Evolutionary conservation across 805 yeast species (phyloP).

Genomic region (Schizosaccharomyces lindneri): DNA sequence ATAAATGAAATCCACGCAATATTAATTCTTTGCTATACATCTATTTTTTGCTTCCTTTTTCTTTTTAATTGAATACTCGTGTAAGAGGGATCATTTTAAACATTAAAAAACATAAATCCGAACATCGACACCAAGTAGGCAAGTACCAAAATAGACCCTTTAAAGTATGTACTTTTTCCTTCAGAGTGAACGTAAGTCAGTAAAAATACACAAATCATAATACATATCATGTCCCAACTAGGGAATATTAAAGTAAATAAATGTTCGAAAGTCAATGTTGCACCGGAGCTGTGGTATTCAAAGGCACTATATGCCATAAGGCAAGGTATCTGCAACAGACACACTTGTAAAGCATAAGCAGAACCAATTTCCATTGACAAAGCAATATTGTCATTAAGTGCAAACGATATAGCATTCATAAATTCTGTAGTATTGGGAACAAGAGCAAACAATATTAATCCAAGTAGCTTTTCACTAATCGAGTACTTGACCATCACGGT

Average conservation of each 20-base stretch:
- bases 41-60: no score
- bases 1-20: no score
- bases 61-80: no score
- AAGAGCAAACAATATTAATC: conserved; percentile 79
- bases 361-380: conserved; percentile 90
- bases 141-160: conserved; percentile 44
- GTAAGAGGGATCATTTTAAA: not conserved
- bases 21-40: no score
- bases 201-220: conserved; percentile 60
- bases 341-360: conserved; percentile 90
- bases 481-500: conserved; percentile 54
- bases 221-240: conserved; percentile 79
- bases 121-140: conserved; percentile 46
- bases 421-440: conserved; percentile 96
- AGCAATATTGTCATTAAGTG: conserved; percentile 86
- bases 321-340: conserved; percentile 77
- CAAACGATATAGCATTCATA: conserved; percentile 88
- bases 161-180: conserved; percentile 88
- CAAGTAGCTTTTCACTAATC: conserved; percentile 75
- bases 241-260: conserved; percentile 53
- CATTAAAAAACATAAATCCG: conserved; percentile 25
- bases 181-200: conserved; percentile 89
- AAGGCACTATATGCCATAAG: conserved; percentile 31
- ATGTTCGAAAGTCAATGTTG: conserved; percentile 10
- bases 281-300: conserved; percentile 1